Percentiles rank a stretch among this genome's conserved stretches.
phyloP scores from a whole-genome alignment of 2,329 filamentous ascomycete species.

The Colletotrichum australisinense region DNA sequence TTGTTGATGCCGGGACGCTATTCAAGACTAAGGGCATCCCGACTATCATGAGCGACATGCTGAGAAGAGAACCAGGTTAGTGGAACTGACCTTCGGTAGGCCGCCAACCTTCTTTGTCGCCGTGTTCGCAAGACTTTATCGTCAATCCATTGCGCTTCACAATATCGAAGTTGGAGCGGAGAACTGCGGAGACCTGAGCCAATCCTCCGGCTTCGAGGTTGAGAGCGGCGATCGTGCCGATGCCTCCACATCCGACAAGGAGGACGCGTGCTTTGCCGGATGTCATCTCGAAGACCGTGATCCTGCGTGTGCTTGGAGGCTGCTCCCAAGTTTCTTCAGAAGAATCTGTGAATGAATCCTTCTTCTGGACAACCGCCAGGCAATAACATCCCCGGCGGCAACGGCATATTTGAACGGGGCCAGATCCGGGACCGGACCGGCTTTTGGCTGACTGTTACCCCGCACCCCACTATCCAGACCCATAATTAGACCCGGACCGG shows the following conservation, averaged over 20 bases:
- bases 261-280: conserved; percentile 54
- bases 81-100: conserved; percentile 52
- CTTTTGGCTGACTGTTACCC: background rate
- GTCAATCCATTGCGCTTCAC: conserved; percentile 61
- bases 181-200: conserved; percentile 64
- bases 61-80: background rate
- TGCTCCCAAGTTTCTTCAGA: no score
- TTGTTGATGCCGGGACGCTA: conserved; percentile 35
- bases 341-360: no score
- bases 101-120: conserved; percentile 58
- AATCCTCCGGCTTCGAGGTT: conserved; percentile 62
- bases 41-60: no score
- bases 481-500: background rate
- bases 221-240: conserved; percentile 67
- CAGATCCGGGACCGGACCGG: conserved; percentile 1
- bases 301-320: background rate
- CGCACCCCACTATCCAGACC: background rate
- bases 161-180: conserved; percentile 65
- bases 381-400: background rate
- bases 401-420: background rate
- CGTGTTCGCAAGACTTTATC: conserved; percentile 68
- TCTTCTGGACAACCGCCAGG: no score
- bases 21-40: background rate
- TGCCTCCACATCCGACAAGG: conserved; percentile 65
- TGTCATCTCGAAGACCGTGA: background rate